Conservation (phyloP, 2,329 filamentous ascomycete genomes). For the Tolypocladium amazonense region DNA sequence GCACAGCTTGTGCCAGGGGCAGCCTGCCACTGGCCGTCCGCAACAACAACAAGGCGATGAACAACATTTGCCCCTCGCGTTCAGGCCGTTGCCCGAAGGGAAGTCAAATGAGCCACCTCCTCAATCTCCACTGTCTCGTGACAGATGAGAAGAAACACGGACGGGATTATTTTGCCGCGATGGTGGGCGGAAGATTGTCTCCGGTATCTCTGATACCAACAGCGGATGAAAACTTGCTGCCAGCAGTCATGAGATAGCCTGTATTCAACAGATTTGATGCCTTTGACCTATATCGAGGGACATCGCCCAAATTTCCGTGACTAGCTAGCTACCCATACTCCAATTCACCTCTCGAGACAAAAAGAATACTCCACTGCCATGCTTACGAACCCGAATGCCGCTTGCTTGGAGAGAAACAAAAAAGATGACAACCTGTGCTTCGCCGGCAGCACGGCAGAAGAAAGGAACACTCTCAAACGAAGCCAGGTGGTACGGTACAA, state of each 20-base stretch:
- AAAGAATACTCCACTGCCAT: neutral
- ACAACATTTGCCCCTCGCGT: neutral
- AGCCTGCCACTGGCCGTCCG: accelerated
- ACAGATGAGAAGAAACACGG: neutral
- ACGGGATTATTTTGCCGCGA: neutral
- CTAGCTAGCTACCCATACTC: neutral
- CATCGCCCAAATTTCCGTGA: neutral
- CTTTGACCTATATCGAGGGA: neutral
- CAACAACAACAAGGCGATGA: neutral
- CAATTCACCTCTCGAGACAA: neutral
- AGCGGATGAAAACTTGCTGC: neutral
- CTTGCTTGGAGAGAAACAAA: neutral
- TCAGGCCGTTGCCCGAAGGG: neutral
- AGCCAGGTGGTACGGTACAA: neutral
- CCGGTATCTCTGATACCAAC: accelerated
- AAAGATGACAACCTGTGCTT: neutral
- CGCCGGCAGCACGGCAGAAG: neutral
- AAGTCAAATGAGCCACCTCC: neutral
- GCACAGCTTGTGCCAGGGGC: neutral
- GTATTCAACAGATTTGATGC: neutral
- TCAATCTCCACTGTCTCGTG: neutral
- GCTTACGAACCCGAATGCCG: neutral
- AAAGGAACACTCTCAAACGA: neutral
- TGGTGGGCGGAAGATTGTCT: neutral
- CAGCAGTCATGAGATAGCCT: neutral